Base-by-base conservation (phyloP, 176 grass and related monocot genomes). In the Aechmea fasciata region DNA sequence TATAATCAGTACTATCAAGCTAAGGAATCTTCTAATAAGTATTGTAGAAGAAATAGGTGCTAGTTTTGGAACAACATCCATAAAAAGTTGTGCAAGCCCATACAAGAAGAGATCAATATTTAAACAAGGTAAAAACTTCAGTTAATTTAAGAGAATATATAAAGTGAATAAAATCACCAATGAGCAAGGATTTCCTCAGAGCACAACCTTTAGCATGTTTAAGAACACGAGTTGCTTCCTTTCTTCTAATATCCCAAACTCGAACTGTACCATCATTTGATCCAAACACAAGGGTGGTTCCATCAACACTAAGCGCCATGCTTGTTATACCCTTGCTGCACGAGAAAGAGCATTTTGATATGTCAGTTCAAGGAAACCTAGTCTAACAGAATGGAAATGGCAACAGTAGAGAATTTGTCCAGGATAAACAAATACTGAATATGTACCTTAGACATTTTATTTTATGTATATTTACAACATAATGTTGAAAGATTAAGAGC, bases 141-240 rank as follows among this genome's bases (percentile, higher is more conserved):
- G 55, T 61, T 61, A 18, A 15, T 61, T 61, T 18, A 61, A 61
- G n/a, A 15, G 20, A 15, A 61, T 10, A 61, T 15, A 61, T 61
- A 22, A 13, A 55, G 13, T 71, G 4, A 47, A 41, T 29, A 11
- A 54, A 13, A 29, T 19, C 14, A 15, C 47, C 15, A 11, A 41
- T 2, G 13, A 75, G 10, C 52, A 23, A 20, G 50, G 47, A 9
- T 18, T 72, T 17, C 52, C 48, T 8, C 7, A 57, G 23, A 18
- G 61, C 10, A 25, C 26, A 87, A 88, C 82, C 82, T 87, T 91
- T 83, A 48, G 82, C 87, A n/a, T 91, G 89, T 80, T 91, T 91
- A 13, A 91, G 72, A 74, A 87, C 76, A 26, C 79, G 73, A 63
- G 73, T 87, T 59, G 85, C 85, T 52, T 82, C 69, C 62, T 85